Percentiles rank a stretch among this genome's conserved stretches.
Conservation (phyloP, 202 grass and related monocot species). For the Panicum virgatum region DNA sequence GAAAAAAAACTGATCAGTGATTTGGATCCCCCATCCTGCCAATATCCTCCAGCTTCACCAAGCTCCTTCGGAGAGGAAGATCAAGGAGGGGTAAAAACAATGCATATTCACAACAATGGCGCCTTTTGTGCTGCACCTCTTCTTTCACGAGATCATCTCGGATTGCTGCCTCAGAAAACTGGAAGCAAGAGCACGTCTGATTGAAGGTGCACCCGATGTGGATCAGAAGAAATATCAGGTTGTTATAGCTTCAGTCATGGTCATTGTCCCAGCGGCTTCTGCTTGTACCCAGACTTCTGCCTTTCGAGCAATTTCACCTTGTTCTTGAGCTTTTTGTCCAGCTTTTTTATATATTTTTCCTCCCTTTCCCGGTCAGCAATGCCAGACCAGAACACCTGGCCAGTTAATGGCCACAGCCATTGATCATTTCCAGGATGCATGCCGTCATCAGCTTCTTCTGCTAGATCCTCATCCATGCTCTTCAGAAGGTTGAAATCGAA, state of each 20-base stretch:
- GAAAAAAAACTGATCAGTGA: slow-evolving; percentile 16
- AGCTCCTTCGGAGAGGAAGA: slow-evolving; percentile 45
- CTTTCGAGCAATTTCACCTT: slow-evolving; percentile 87
- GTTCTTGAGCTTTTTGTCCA: slow-evolving; percentile 88
- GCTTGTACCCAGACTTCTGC: slow-evolving; percentile 89
- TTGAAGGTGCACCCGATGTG: neutral
- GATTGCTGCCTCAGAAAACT: slow-evolving; percentile 15
- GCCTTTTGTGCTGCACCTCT: slow-evolving; percentile 17
- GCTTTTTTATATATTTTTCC: slow-evolving; percentile 71
- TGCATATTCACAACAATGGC: slow-evolving; percentile 47
- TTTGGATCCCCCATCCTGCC: neutral
- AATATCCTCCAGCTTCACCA: slow-evolving; percentile 34
- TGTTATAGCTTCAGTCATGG: slow-evolving; percentile 7
- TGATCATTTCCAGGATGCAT: slow-evolving; percentile 53
- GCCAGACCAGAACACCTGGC: slow-evolving; percentile 91
- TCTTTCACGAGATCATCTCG: slow-evolving; percentile 3
- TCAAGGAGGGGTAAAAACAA: slow-evolving; percentile 36
- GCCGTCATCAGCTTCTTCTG: slow-evolving; percentile 89
- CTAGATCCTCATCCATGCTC: slow-evolving; percentile 98
- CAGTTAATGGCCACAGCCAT: slow-evolving; percentile 89
- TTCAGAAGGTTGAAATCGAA: slow-evolving; percentile 78
- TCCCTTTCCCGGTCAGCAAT: slow-evolving; percentile 84
- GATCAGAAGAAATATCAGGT: neutral
- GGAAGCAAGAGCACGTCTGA: neutral
- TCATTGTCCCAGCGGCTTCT: slow-evolving; percentile 86